Percentiles rank a stretch among this genome's conserved stretches.
phyloP scores from a whole-genome alignment of 1,139 yeast genomes.

The Suhomyces coccinellae region DNA sequence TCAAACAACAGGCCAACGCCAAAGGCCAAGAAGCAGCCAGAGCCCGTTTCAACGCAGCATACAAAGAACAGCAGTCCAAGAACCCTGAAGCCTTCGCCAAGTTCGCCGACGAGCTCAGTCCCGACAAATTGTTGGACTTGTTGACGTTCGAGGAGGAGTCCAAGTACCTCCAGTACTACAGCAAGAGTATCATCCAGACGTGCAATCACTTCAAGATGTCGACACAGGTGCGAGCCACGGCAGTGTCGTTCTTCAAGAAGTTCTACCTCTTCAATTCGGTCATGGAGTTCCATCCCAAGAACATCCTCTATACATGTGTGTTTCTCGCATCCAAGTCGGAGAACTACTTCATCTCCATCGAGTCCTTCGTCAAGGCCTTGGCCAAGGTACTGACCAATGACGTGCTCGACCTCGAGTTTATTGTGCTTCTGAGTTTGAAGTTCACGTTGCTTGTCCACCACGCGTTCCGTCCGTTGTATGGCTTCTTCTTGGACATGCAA shows the following conservation, averaged over 20 bases:
- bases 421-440: conserved; percentile 66
- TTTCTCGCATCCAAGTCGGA: conserved; percentile 93
- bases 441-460: conserved; percentile 87
- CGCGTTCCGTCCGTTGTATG: conserved; percentile 84
- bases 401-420: conserved; percentile 76
- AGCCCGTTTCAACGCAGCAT: conserved; percentile 33
- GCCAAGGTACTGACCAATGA: conserved; percentile 66
- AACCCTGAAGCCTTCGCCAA: conserved; percentile 30
- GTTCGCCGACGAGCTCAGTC: conserved; percentile 37
- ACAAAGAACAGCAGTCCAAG: conserved; percentile 29
- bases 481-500: conserved; percentile 87
- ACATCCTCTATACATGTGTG: conserved; percentile 78
- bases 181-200: conserved; percentile 65
- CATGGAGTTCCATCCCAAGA: conserved; percentile 85
- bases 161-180: conserved; percentile 64
- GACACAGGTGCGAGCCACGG: conserved; percentile 68
- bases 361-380: conserved; percentile 71
- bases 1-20: conserved; percentile 50
- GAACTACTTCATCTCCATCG: conserved; percentile 83
- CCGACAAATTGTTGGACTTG: conserved; percentile 37
- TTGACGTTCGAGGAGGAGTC: conserved; percentile 70
- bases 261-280: conserved; percentile 79
- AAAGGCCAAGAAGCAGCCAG: conserved; percentile 49
- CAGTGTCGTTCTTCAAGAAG: conserved; percentile 76
- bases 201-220: conserved; percentile 48